phyloP scores from a whole-genome alignment of 169 alveolate genomes.

The Eimeria sp. region DNA sequence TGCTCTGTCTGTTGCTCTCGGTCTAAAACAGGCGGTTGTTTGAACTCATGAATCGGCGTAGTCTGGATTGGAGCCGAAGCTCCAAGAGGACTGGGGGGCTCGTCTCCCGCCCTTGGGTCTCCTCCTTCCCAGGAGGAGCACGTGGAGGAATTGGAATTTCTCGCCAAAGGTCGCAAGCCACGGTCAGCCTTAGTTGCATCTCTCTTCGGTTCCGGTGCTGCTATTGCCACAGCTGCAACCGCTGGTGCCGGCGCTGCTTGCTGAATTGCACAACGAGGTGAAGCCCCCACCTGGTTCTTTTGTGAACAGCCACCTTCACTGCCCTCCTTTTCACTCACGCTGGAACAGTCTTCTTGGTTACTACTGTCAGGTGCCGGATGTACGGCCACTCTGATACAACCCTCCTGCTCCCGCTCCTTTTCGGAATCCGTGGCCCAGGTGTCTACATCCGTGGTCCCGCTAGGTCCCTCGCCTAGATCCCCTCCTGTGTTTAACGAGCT shows the following conservation, averaged over 20 bases:
- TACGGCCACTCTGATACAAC: neutral
- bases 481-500: neutral
- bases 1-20: neutral
- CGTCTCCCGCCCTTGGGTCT: conserved; percentile 37
- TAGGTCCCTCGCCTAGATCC: neutral
- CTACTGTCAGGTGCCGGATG: neutral
- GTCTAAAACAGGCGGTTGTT: neutral
- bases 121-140: conserved; percentile 70
- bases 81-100: conserved; percentile 18
- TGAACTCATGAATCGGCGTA: neutral
- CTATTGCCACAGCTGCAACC: conserved; percentile 10
- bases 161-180: conserved; percentile 31
- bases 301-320: neutral
- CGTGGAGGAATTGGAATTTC: conserved; percentile 37
- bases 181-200: conserved; percentile 24
- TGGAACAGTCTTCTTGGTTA: neutral
- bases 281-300: neutral
- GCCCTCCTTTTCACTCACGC: neutral
- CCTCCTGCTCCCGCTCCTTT: conserved; percentile 31
- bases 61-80: neutral
- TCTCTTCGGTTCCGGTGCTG: conserved; percentile 45
- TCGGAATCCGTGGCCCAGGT: conserved; percentile 14
- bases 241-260: neutral
- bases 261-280: neutral
- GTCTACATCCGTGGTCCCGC: neutral